A percentile compares a stretch with the other conserved stretches of the same genome.
These are phyloP conservation scores for Psilocybe sp. DNA, from an alignment of 768 basidiomycete genomes.

Conservation along the genomic window DNA sequence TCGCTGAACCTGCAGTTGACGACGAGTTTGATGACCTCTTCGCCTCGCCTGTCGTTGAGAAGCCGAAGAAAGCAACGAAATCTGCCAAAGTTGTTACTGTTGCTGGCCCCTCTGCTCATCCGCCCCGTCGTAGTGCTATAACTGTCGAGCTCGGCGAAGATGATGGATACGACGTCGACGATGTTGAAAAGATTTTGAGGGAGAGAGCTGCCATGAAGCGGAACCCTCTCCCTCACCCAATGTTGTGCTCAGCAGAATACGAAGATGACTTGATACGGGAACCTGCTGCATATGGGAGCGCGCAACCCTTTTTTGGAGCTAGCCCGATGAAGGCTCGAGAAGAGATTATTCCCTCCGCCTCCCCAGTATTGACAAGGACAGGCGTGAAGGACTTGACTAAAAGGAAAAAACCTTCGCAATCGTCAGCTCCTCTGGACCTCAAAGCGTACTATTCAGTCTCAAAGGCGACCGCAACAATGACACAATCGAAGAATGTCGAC, in stretches of 20 bases:
- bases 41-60: not conserved
- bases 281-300: not conserved
- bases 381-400: constrained; percentile 18
- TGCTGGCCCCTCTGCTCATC: too few species aligned
- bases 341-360: not conserved
- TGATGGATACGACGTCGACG: not conserved
- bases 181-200: not conserved
- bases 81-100: not conserved
- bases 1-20: not conserved
- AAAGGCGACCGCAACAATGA: not conserved
- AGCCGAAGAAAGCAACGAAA: not conserved
- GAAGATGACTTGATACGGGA: not conserved
- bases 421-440: not conserved
- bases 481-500: too few species aligned
- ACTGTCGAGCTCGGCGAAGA: not conserved
- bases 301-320: not conserved
- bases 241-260: not conserved
- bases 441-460: constrained; percentile 15
- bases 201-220: too few species aligned
- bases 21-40: not conserved
- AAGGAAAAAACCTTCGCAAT: constrained; percentile 6
- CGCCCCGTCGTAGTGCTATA: not conserved
- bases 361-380: constrained; percentile 1
- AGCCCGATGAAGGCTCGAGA: not conserved
- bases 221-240: not conserved